Conservation (phyloP, 805 yeast genomes). For the Lipomyces spencermartinsiae region DNA sequence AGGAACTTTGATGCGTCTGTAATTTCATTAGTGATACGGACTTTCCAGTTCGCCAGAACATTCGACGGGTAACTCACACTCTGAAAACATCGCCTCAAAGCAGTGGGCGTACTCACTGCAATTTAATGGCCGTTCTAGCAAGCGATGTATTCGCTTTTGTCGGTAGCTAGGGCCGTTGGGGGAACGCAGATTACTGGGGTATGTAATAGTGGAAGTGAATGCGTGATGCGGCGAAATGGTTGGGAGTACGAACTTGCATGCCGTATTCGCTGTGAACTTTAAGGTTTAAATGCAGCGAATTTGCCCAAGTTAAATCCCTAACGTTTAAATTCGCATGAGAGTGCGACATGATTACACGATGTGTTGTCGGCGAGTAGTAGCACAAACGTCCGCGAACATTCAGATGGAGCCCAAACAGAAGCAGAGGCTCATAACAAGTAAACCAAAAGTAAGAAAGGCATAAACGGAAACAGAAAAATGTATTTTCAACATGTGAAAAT, state of each 20-base stretch:
- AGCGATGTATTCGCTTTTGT: conserved; percentile 1
- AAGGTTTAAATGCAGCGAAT: neutral
- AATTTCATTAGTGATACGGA: neutral
- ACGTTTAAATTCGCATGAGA: neutral
- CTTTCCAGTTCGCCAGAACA: neutral
- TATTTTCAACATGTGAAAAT: too few species aligned
- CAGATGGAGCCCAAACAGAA: too few species aligned
- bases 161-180: neutral
- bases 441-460: too few species aligned
- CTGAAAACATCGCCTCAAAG: conserved; percentile 29
- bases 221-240: neutral
- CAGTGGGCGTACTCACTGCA: conserved; percentile 7
- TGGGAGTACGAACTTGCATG: neutral
- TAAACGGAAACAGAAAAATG: too few species aligned
- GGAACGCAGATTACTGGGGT: neutral
- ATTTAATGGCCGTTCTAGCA: neutral
- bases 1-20: conserved; percentile 36
- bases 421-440: too few species aligned
- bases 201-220: neutral
- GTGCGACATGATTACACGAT: too few species aligned
- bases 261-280: neutral
- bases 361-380: too few species aligned
- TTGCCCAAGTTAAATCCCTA: neutral
- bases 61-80: conserved; percentile 19
- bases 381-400: too few species aligned